Percentiles rank a stretch among this genome's conserved stretches.
These are phyloP conservation scores for Imleria badia DNA, from an alignment of 768 basidiomycete species.

Conservation along the genomic window DNA sequence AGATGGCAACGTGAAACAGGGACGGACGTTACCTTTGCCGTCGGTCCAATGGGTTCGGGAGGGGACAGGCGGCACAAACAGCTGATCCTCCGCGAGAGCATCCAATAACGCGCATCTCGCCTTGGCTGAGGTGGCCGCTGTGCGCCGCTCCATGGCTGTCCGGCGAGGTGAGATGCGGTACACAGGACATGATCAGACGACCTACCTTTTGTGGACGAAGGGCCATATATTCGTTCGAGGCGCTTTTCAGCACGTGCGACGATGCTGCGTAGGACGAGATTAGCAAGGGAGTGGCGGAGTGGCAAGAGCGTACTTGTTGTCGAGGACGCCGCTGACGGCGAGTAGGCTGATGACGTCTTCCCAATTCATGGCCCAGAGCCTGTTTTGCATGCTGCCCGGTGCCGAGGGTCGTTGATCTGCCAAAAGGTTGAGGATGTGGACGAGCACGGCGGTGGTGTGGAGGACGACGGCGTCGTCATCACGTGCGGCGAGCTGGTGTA, in stretches of 20 bases:
- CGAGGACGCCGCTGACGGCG: constrained; percentile 39
- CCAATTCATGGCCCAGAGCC: constrained; percentile 64
- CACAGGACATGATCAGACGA: background rate
- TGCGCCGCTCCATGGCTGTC: constrained; percentile 19
- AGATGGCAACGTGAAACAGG: background rate
- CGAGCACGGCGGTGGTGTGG: constrained; percentile 45
- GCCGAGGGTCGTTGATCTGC: constrained; percentile 55
- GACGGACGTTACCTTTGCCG: background rate
- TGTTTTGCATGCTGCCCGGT: constrained; percentile 62
- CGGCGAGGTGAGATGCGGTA: background rate
- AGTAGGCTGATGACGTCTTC: constrained; percentile 57
- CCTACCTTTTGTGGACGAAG: constrained; percentile 18
- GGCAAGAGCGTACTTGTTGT: constrained; percentile 23
- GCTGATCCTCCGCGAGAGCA: constrained; percentile 12
- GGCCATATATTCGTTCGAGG: constrained; percentile 31
- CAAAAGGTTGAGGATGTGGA: constrained; percentile 52
- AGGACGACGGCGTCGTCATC: constrained; percentile 31
- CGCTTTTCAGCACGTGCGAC: constrained; percentile 29
- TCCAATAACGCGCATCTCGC: constrained; percentile 1
- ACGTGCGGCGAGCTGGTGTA: constrained; percentile 39
- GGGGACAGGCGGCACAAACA: constrained; percentile 14
- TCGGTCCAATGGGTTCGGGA: constrained; percentile 14
- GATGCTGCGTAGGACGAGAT: constrained; percentile 12
- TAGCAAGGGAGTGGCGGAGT: background rate
- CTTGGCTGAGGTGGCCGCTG: constrained; percentile 17